A percentile compares a stretch with the other conserved stretches of the same genome.
phyloP scores from a whole-genome alignment of 1,284 basidiomycete species.

The Cutaneotrichosporon sp. region DNA sequence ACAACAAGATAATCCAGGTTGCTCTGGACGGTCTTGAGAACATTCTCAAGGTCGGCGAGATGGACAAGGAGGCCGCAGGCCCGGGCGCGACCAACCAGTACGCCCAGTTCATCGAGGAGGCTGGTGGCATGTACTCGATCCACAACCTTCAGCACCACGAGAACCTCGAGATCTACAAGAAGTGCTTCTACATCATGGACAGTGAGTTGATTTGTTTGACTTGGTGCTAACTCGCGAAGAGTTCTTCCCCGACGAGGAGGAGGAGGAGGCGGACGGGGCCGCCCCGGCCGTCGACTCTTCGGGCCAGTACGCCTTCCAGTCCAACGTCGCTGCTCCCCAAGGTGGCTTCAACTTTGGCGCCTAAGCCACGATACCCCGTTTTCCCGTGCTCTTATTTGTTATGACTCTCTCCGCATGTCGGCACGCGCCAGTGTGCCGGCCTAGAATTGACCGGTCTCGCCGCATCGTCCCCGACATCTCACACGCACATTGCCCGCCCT shows the following conservation, averaged over 20 bases:
- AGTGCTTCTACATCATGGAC: conserved; percentile 99
- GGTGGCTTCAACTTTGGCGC: conserved; percentile 87
- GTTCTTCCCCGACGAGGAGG: conserved; percentile 54
- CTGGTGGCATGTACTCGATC: conserved; percentile 97
- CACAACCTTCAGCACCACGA: conserved; percentile 99
- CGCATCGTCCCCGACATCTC: conserved; percentile 19
- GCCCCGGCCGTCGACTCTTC: conserved; percentile 79
- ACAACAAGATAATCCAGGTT: conserved; percentile 98
- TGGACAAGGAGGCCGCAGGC: conserved; percentile 82
- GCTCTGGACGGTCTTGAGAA: conserved; percentile 97
- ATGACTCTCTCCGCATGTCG: conserved; percentile 14
- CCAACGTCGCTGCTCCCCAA: conserved; percentile 73
- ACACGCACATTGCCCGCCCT: conserved; percentile 11
- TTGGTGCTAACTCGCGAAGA: conserved; percentile 22
- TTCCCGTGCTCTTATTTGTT: conserved; percentile 7
- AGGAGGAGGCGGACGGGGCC: conserved; percentile 63
- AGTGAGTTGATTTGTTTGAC: conserved; percentile 51
- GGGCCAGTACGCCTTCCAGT: conserved; percentile 77
- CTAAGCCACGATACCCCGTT: conserved; percentile 3
- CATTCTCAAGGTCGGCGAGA: conserved; percentile 96
- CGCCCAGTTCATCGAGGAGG: conserved; percentile 93
- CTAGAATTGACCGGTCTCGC: conserved; percentile 16
- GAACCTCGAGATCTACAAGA: conserved; percentile 98
- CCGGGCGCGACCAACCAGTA: conserved; percentile 89
- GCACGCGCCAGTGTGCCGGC: conserved; percentile 19